Evolutionary conservation across 495 filamentous ascomycete genomes (phyloP), one percentile per base, ranked within the genome.

Genomic region (Letharia columbiana): DNA sequence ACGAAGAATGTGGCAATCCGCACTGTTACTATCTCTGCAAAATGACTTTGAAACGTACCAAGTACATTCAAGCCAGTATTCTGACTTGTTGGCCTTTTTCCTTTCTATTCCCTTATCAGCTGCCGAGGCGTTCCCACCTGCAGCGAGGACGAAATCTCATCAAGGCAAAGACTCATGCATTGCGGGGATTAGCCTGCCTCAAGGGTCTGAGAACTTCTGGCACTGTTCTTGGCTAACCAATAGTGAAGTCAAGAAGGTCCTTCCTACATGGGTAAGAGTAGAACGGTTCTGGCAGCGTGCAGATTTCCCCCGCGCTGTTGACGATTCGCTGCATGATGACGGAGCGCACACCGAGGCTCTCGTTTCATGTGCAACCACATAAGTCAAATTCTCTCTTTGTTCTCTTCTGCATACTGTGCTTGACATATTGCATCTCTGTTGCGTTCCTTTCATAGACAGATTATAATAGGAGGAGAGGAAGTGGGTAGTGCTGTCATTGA

Each of bases 291-390:
- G 10, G 47, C 50, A 54, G 50, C 58, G 40, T 60, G 58, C 35
- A 41, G 37, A 23, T n/a, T 44, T 9, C 58, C 58, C 58, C 58
- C 58, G 58, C 58, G 37, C 58, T 37, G 17, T 41, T 41, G 58
- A 60, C 28, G 33, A 60, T 39, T 40, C 13, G 35, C 57, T 37
- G 40, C 40, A 41, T 60, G 18, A 39, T 60, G 57, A 37, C 33
- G 57, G 11, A 60, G 57, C 17, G 41, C 3, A 47, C 64, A 68
- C 42, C 58, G n/a, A 37, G 33, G 33, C 18, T 60, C 35, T 40
- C 8, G 9, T 39, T 18, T 17, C 10, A 41, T 40, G 6, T 40
- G 58, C 28, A 23, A 33, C 11, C 49, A 50, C 9, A 28, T 28
- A 50, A 50, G 49, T 50, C 12, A 42, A 23, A 40, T 23, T 60